Conservation (phyloP, 768 basidiomycete species). For the Trametes sanguinea region DNA sequence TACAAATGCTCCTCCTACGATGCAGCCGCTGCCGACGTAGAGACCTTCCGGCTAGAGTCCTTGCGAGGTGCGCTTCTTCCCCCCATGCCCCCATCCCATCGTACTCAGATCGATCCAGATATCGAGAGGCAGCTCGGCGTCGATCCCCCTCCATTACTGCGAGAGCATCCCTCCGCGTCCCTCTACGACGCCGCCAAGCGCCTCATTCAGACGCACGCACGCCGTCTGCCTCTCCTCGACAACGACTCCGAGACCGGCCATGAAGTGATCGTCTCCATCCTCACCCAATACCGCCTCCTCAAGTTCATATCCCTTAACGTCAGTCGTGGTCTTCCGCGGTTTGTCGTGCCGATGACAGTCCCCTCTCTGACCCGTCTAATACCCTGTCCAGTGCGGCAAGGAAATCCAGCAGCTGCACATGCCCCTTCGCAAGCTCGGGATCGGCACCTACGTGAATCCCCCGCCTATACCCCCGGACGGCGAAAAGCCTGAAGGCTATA, state of each 20-base stretch:
- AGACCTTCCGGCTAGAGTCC: conserved; percentile 85
- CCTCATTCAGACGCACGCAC: conserved; percentile 93
- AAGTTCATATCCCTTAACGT: conserved; percentile 99
- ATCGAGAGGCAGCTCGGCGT: conserved; percentile 94
- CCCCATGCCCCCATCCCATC: conserved; percentile 7
- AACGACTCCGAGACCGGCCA: conserved; percentile 91
- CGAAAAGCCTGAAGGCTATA: conserved; percentile 52
- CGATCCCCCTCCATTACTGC: conserved; percentile 85
- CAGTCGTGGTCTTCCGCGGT: conserved; percentile 29
- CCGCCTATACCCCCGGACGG: conserved; percentile 44
- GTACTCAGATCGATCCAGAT: conserved; percentile 49
- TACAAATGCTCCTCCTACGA: conserved; percentile 84
- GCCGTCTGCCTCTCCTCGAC: conserved; percentile 92
- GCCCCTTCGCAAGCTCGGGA: conserved; percentile 81
- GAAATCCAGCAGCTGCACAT: conserved; percentile 82
- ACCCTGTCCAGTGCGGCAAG: conserved; percentile 64
- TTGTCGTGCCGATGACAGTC: background rate
- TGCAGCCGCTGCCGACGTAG: conserved; percentile 86
- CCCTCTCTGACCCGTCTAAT: background rate
- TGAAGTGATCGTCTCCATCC: conserved; percentile 91
- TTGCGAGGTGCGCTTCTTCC: conserved; percentile 67
- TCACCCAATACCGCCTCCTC: conserved; percentile 96
- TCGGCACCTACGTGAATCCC: conserved; percentile 82
- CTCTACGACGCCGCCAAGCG: conserved; percentile 89
- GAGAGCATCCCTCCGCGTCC: conserved; percentile 84